These are phyloP conservation scores for Plectosphaerella cucumerina DNA, from an alignment of 2,329 filamentous ascomycete genomes.

Conservation along the genomic window DNA sequence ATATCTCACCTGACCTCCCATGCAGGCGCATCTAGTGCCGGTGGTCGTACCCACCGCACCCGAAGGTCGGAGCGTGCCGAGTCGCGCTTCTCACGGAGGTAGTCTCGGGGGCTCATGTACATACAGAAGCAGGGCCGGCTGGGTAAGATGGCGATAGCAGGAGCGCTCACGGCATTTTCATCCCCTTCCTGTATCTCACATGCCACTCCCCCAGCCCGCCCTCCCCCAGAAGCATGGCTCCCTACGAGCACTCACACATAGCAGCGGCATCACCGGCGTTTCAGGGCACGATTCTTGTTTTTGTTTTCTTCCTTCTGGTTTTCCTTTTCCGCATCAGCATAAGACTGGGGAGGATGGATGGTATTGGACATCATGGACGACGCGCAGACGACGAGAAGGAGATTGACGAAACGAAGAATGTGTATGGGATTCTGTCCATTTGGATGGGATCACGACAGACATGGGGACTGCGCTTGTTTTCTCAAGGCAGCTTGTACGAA, in stretches of 20 bases:
- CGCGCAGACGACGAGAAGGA: background rate
- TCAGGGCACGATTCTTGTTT: conserved; percentile 4
- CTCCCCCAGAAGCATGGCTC: too few relatives aligned
- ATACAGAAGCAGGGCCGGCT: conserved; percentile 13
- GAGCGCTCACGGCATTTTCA: too few relatives aligned
- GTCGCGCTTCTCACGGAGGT: conserved; percentile 25
- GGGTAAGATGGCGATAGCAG: too few relatives aligned
- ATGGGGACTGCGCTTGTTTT: too few relatives aligned
- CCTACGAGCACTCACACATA: background rate
- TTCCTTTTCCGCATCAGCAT: conserved; percentile 1
- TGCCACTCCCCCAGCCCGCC: too few relatives aligned
- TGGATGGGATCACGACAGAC: too few relatives aligned
- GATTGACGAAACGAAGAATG: background rate
- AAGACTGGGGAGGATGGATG: background rate
- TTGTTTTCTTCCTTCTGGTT: conserved; percentile 7
- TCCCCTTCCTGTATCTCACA: too few relatives aligned
- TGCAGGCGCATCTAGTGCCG: conserved; percentile 42
- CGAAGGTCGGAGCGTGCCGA: conserved; percentile 10
- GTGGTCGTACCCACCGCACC: conserved; percentile 31
- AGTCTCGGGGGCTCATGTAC: conserved; percentile 2
- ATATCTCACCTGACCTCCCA: conserved; percentile 15
- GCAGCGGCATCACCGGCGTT: conserved; percentile 4
- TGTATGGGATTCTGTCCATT: too few relatives aligned
- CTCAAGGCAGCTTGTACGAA: too few relatives aligned
- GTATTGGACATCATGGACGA: background rate